phyloP scores from a whole-genome alignment of 2,329 filamentous ascomycete genomes.

The Kalmusia sp. region DNA sequence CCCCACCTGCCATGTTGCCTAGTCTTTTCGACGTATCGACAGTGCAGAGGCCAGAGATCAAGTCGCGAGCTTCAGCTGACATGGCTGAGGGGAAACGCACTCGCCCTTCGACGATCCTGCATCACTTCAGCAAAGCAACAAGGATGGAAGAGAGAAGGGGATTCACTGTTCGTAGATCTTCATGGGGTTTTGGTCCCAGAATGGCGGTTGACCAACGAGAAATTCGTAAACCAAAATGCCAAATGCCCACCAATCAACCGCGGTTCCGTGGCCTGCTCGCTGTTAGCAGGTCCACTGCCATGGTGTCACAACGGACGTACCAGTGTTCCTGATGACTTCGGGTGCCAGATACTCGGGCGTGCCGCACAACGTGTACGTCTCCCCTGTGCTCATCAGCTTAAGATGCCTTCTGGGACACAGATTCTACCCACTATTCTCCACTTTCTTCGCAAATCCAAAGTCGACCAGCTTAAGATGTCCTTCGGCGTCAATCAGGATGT shows the following conservation, averaged over 20 bases:
- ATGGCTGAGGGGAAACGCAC: conserved; percentile 75
- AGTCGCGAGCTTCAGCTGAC: conserved; percentile 72
- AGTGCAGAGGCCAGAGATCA: conserved; percentile 78
- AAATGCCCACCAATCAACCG: conserved; percentile 88
- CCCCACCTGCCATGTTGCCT: conserved; percentile 79
- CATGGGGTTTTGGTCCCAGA: conserved; percentile 86
- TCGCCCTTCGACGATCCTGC: conserved; percentile 78
- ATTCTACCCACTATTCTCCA: conserved; percentile 62
- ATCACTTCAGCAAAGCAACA: background rate
- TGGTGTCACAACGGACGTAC: conserved; percentile 41
- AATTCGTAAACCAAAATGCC: conserved; percentile 87
- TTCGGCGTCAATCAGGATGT: conserved; percentile 77
- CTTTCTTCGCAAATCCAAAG: conserved; percentile 83
- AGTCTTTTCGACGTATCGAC: conserved; percentile 79
- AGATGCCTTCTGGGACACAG: background rate
- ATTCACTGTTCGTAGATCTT: conserved; percentile 77
- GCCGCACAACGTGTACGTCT: conserved; percentile 84
- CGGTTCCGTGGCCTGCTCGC: conserved; percentile 64
- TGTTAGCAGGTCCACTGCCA: conserved; percentile 22
- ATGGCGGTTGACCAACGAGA: conserved; percentile 82
- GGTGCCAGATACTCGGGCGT: conserved; percentile 85
- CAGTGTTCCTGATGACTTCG: conserved; percentile 84
- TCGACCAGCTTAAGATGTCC: conserved; percentile 85
- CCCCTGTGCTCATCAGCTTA: conserved; percentile 52
- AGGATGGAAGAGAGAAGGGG: background rate